Base-by-base conservation (phyloP, 306 rosid genomes). In the Vigna reflexopilosa region DNA sequence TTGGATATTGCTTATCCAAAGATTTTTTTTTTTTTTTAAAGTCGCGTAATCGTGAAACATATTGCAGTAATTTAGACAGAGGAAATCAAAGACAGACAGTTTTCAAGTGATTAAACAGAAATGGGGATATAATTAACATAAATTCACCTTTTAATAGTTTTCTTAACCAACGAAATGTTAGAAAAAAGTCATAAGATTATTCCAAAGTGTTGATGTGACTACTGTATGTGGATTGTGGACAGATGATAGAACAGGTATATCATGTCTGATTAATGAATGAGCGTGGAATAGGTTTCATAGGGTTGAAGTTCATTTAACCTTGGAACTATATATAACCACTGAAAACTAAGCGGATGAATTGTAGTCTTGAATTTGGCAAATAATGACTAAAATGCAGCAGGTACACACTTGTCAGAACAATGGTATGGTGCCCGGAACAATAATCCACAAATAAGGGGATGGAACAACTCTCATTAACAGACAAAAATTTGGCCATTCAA, bases 401-500 rank as follows among this genome's bases (percentile, higher is more conserved):
- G 77, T 61, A 49, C 32, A 70, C 17, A 72, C 28, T 48, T 19
- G 24, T 22, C 58, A 34, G 49, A 28, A 78, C 59, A 56, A 17
- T 47, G 49, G 16, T 26, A 51, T 48, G 72, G 36, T 26, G 75
- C 10, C 24, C 48, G 12, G 56, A 38, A 42, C 22, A 34, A 50
- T 4, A 32, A 56, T 78, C 69, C 75, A 59, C 45, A 19, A 34
- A 73, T 13, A 16, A 30, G 75, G 36, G 17, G 69, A 65, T 40
- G 17, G 40, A 54, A 72, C 32, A 75, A 75, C 11, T 19, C 40
- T 22, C 44, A 79, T 40, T 69, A 64, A 80, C 52, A 10, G 5
- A 56, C 61, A 32, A 73, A 50, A 32, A 69, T 6, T 66, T 62
- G 28, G 72, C 57, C 66, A 69, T 24, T 38, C 79, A 77, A 51